Percentiles rank a stretch among this genome's conserved stretches.
These are phyloP conservation scores for Trypethelium eluteriae DNA, from an alignment of 495 filamentous ascomycete genomes.

Conservation along the genomic window DNA sequence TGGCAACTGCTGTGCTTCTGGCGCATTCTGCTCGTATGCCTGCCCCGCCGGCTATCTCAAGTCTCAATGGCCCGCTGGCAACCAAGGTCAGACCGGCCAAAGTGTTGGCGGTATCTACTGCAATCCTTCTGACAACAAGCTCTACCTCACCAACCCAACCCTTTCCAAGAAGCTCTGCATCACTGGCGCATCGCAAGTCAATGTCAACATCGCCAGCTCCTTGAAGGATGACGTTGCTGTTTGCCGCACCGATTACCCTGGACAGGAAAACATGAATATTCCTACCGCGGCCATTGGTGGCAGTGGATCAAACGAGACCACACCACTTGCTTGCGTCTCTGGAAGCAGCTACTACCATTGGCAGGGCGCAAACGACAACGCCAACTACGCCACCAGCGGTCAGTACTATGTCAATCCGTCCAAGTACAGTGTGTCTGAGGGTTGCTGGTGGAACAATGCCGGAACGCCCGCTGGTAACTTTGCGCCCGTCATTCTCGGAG, in stretches of 20 bases:
- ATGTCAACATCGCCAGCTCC: conserved; percentile 63
- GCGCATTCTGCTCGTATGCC: conserved; percentile 82
- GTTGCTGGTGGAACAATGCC: conserved; percentile 68
- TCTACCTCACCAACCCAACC: conserved; percentile 65
- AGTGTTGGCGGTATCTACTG: conserved; percentile 85
- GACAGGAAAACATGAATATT: conserved; percentile 74
- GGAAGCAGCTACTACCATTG: conserved; percentile 65
- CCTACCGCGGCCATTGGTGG: conserved; percentile 58
- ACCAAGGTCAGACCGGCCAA: conserved; percentile 73
- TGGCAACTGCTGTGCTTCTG: conserved; percentile 49
- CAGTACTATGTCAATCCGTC: conserved; percentile 95
- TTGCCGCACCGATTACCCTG: conserved; percentile 96
- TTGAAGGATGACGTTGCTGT: conserved; percentile 57
- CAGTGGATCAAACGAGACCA: conserved; percentile 27
- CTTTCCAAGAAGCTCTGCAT: conserved; percentile 67
- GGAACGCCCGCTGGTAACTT: conserved; percentile 65
- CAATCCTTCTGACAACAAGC: conserved; percentile 55
- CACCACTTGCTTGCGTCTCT: conserved; percentile 65
- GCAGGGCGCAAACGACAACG: conserved; percentile 45
- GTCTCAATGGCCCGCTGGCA: conserved; percentile 71
- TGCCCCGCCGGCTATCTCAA: conserved; percentile 90
- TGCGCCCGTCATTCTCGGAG: conserved; percentile 82
- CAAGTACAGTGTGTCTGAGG: conserved; percentile 57
- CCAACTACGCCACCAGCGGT: conserved; percentile 55
- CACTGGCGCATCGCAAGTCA: conserved; percentile 53